Evolutionary conservation across 2,329 filamentous ascomycete species (phyloP).

Genomic region (Beauveria medogensis): DNA sequence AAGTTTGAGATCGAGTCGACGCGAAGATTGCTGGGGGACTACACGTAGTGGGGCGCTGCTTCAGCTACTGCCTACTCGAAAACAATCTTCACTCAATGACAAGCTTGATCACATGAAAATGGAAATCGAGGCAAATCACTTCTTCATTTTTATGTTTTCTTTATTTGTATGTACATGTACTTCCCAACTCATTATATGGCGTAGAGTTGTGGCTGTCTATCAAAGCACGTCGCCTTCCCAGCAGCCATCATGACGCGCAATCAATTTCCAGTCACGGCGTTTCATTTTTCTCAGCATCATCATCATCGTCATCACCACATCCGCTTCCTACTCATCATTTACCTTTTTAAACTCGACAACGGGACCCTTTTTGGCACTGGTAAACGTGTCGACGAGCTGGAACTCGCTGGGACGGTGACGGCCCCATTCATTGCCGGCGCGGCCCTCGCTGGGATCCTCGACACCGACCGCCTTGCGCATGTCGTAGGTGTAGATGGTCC

Average conservation of each 20-base stretch:
- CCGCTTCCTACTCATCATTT: slow-evolving; percentile 13
- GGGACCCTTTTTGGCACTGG: slow-evolving; percentile 63
- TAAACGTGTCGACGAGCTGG: slow-evolving; percentile 65
- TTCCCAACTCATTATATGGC: background rate
- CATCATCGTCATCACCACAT: background rate
- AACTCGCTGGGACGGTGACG: slow-evolving; percentile 52
- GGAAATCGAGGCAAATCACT: background rate
- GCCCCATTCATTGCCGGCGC: slow-evolving; percentile 40
- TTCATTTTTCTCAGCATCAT: background rate
- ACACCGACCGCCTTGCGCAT: slow-evolving; percentile 42
- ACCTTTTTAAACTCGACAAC: slow-evolving; percentile 51
- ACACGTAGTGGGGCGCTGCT: background rate
- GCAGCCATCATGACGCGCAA: background rate
- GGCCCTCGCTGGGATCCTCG: slow-evolving; percentile 45
- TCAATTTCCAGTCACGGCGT: background rate
- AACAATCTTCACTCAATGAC: too few relatives aligned
- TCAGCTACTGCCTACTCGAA: background rate
- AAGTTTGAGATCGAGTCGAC: background rate
- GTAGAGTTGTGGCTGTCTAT: background rate
- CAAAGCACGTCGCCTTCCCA: background rate
- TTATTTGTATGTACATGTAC: background rate
- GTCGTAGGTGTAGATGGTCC: slow-evolving; percentile 55
- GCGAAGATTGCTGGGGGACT: background rate
- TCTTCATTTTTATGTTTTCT: background rate
- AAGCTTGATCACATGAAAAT: background rate